Base-by-base conservation (phyloP, 2,329 filamentous ascomycete genomes). In the Fusarium verticillioides region DNA sequence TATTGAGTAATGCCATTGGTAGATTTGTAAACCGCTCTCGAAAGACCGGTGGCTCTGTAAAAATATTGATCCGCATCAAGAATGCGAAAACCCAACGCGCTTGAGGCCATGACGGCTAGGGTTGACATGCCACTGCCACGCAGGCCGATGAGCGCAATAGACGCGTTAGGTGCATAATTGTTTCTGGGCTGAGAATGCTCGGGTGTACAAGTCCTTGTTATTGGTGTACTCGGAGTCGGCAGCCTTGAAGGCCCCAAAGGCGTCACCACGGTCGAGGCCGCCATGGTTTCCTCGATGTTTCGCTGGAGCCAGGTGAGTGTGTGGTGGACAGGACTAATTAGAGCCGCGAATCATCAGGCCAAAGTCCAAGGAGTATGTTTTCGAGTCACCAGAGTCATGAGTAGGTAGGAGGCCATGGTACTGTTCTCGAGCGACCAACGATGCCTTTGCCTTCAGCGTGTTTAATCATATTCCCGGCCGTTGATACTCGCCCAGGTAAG, bases 61-160 rank as follows among this genome's bases (percentile, higher is more conserved):
- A 67, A 67, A 4, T 67, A 60, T 9, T 67, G 64, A 6, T 67
- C 64, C 0, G 62, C 62, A 12, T 67, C 64, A 2, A 67, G 46
- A 46, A 67, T 36, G 9, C 46, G 44, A 8, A 67, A 67, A 0
- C 53, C 39, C 2, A 67, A 6, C 0, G 64, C 36, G 18, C 64
- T 66, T 3, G 64, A 66, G 15, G 64, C 62, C 28, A 67, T 26
- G 7, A 67, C 37, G 0, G 64, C 64, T 1, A 67, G 19, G 3
- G 64, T 67, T 4, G 64, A 67, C 46, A 67, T 9, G 6, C 64
- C 64, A 6, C 62, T 67, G 1, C 64, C 62, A 2, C 64, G 64
- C 52, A 67, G 47, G 3, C 64, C 64, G 2, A 67, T 47, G 4
- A 67, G 64, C 4, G 23, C 64, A 6, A 67, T 42, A 1, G 64